Evolutionary conservation across 345 rosid species (phyloP), one percentile per base, ranked within the genome.

Genomic region (Aquilaria malaccensis): DNA sequence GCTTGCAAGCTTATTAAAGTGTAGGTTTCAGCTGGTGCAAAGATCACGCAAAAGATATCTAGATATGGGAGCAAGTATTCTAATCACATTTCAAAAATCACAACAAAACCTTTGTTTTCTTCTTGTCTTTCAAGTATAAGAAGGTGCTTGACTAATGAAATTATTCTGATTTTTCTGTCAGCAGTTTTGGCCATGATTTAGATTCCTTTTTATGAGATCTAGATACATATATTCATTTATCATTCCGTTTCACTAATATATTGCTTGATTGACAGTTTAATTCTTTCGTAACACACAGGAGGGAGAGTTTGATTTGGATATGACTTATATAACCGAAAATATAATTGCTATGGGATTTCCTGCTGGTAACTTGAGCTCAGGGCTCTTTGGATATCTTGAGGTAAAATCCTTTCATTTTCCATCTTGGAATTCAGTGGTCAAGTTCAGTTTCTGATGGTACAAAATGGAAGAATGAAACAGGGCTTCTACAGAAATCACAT

Each of bases 341-440:
- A 68, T 89, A 80, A 87, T 93, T 61, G 98, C 98, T 32, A 92
- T 92, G 96, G 98, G 98, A 43, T 92, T 89, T 65, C 98, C 98
- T 49, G 95, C 96, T 62, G 98, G 97, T 70, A 91, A 93, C 63
- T 67, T 84, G 67, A 93, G 98, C 74, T 93, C 98, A 50, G 97
- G 98, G 7, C 71, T 89, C 72, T 84, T 93, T 50, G 91, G 96
- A 56, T 93, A 78, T 73, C 69, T 93, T 45, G 97, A 93, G 98
- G 97, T 93, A 54, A 74, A 48, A 29, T 10, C n/a, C 30, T 29
- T 30, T 12, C 30, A 54, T 41, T 49, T 64, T 50, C 65, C 58
- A 58, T 13, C 30, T 55, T 33, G 31, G 52, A 37, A 55, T 54
- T 66, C 59, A 30, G 29, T 55, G 61, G 58, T 37, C 57, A 32